Evolutionary conservation across 1,284 basidiomycete species (phyloP), one percentile per base, ranked within the genome.

Genomic region (Irpex lacteus): DNA sequence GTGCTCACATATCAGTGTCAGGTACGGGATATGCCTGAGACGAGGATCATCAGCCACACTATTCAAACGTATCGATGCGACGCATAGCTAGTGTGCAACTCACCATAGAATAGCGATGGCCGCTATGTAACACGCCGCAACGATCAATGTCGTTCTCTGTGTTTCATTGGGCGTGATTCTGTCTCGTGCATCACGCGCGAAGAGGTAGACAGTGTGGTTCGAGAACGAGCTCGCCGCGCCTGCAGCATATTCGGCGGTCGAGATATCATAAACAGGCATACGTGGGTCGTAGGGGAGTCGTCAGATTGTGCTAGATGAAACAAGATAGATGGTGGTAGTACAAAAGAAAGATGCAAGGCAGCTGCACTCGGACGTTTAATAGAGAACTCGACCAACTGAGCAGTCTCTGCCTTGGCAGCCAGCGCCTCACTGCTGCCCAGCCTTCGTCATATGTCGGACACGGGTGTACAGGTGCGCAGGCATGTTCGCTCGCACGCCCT

Each of bases 61-160:
- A n/a, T 26, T 47, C 13, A 11, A 44, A 15, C 26, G 26, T 26
- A 26, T 26, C 26, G 26, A 26, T 26, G 61, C 34, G 32, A 7
- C 47, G 53, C 34, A 38, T 53, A 54, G 13, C 15, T 40, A 40
- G 47, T 21, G 6, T n/a, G 56, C 55, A 1, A 77, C 85, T 69
- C 71, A 90, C 91, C 91, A 93, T 67, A 94, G 76, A 62, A 94
- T 85, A 15, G 80, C 88, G 72, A 94, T 94, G 4, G 77, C 81
- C 47, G 93, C 56, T 62, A 93, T 80, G 74, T 94, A 94, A 54
- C 81, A 82, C 8, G 84, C 91, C 1, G 92, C 91, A 32, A 92
- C 87, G 63, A 94, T 92, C 59, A 94, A 77, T 0, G 92, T 94
- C n/a, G 79, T 86, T 68, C 81, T 80, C 73, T 94, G 92, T 2